A percentile compares a stretch with the other conserved stretches of the same genome.
Conservation (phyloP, 306 rosid species). For the Sesbania bispinosa region DNA sequence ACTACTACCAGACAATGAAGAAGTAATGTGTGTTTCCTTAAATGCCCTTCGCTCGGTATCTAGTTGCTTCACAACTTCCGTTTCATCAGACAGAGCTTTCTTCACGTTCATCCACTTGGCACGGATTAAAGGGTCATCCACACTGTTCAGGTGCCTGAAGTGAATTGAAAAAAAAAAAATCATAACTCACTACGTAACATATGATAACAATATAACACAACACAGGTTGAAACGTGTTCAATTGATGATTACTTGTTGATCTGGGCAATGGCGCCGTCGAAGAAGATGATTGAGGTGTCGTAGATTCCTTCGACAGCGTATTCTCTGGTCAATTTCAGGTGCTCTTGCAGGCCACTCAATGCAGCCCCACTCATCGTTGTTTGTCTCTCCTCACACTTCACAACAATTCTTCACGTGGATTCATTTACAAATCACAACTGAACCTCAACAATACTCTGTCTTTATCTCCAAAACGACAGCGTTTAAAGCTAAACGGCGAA, state of each 20-base stretch:
- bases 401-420: too few species aligned
- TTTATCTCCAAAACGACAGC: too few species aligned
- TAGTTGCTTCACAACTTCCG: constrained; percentile 79
- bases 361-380: constrained; percentile 51
- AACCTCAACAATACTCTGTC: too few species aligned
- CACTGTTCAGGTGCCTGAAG: constrained; percentile 59
- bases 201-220: too few species aligned
- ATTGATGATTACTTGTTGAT: constrained; percentile 99
- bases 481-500: too few species aligned
- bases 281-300: constrained; percentile 91
- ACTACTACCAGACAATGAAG: constrained; percentile 63
- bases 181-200: too few species aligned
- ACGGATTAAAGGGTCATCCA: constrained; percentile 79
- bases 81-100: constrained; percentile 84
- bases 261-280: constrained; percentile 97
- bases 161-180: too few species aligned
- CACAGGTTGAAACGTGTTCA: too few species aligned
- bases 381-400: neutral
- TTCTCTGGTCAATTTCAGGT: constrained; percentile 86
- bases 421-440: too few species aligned
- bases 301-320: constrained; percentile 92
- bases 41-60: constrained; percentile 72
- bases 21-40: too few species aligned
- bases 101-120: constrained; percentile 92
- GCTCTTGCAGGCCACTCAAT: constrained; percentile 79